Base-by-base conservation (phyloP, 257 asterid genomes). In the Petunia secreta region DNA sequence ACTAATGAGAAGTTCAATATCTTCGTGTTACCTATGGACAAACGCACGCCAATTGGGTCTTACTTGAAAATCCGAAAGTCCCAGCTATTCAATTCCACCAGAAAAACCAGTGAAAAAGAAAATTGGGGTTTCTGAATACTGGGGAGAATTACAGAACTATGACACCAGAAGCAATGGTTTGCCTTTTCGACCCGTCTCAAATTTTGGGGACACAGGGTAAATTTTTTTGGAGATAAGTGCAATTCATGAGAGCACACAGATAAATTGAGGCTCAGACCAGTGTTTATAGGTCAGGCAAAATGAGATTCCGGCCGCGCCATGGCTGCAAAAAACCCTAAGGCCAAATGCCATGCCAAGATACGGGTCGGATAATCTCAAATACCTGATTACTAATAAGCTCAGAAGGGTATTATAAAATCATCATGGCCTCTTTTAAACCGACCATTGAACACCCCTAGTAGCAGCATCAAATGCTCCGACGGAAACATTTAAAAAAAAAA, bases 331-430 rank as follows among this genome's bases (percentile, higher is more conserved):
- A 57, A 50, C 63, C 38, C 79, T n/a, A 63, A 16, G 39, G 25
- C 82, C 37, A 16, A 36, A 68, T 82, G 82, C 82, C 86, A 79
- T 11, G 81, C 83, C 85, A 74, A 84, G 85, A 55, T 75, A 63
- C 79, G 68, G 68, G 87, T 55, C 73, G 3, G 13, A 46, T 73
- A 13, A 38, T 41, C 84, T 69, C 65, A 14, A 5, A 57, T 74
- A 55, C 48, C 73, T 4, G 25, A 25, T 25, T 25, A 25, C 25
- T 25, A 25, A 25, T 25, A 38, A 53, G 83, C 83, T 10, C 44
- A 10, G 57, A 34, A 48, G 74, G 43, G 58, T n/a, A 75, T n/a
- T 39, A 9, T 34, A 36, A 37, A 8, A 57, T 55, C 65, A 63
- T 34, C 79, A 60, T n/a, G 38, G 68, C 53, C 68, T 9, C 63